These are phyloP conservation scores for Emergomyces africanus DNA, from an alignment of 2,329 filamentous ascomycete genomes.

Conservation along the genomic window DNA sequence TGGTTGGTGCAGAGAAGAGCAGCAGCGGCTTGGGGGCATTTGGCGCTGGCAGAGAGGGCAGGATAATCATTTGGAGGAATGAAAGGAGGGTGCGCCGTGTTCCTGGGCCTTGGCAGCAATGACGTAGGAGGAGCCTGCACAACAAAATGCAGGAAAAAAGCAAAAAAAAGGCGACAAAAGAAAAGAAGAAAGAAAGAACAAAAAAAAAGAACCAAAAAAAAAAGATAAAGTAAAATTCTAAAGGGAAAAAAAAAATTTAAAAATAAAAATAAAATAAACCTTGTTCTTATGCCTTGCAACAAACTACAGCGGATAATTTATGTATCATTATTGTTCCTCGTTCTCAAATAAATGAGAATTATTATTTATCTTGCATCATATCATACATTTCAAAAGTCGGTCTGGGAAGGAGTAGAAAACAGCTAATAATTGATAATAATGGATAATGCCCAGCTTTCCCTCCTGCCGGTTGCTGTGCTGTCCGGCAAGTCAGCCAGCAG, in stretches of 20 bases:
- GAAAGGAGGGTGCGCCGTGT: not conserved
- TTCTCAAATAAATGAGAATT: not conserved
- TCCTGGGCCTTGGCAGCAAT: constrained; percentile 4
- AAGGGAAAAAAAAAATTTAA: not conserved
- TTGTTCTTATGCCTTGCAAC: not conserved
- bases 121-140: constrained; percentile 2
- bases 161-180: not conserved
- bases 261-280: not conserved
- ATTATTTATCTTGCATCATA: not conserved
- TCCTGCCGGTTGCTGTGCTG: not conserved
- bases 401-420: not conserved
- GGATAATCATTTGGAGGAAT: not conserved
- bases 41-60: not conserved
- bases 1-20: not conserved
- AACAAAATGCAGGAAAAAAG: not conserved
- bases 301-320: not conserved
- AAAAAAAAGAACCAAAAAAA: not conserved
- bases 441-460: not conserved
- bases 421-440: not conserved
- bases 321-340: not conserved
- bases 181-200: not conserved
- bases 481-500: not conserved
- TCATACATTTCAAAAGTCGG: not conserved
- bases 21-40: not conserved
- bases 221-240: not conserved